Base-by-base conservation (phyloP, 345 rosid genomes). In the Triadica sebifera region DNA sequence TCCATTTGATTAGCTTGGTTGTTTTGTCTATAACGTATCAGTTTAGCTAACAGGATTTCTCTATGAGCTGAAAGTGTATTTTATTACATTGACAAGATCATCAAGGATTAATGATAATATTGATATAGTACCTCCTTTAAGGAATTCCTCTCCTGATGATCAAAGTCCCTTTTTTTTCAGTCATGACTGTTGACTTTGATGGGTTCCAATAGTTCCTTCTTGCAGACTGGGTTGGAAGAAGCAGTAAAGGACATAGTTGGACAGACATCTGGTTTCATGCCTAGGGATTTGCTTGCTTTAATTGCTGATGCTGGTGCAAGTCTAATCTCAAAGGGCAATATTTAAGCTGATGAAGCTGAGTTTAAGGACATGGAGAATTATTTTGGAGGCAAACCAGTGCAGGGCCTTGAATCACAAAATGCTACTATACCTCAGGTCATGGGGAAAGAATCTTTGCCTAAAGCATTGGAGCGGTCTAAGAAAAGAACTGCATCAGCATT, bases 261-360 rank as follows among this genome's bases (percentile, higher is more conserved):
- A 71, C 99, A 95, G 87, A 92, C 97, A 29, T 93, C 98, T 70
- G 99, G 98, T 69, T 93, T 90, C 89, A 80, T 91, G 83, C 97
- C 98, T 38, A 89, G 94, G 66, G 99, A 95, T 84, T 77, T 95
- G 76, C 75, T 69, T 9, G 99, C 99, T 69, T 84, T 95, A 72
- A 78, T 93, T 72, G 99, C 99, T 39, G 99, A 95, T 86, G 88
- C 92, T 74, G 93, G 95, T 49, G 92, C 90, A 71, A 90, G 83
- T 86, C 76, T 92, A 79, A 72, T 88, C 74, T 67, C 75, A 25
- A 84, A 74, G 80, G 80, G 77, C 62, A 81, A 82, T 81, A 76
- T 85, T 5, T 80, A 68, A 73, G 75, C 65, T 45, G 79, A 81
- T 47, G 77, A 85, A 64, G 58, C 78, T 49, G 86, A 83, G 69